Conservation (phyloP, 768 basidiomycete species). For the Leccinum imitatum region DNA sequence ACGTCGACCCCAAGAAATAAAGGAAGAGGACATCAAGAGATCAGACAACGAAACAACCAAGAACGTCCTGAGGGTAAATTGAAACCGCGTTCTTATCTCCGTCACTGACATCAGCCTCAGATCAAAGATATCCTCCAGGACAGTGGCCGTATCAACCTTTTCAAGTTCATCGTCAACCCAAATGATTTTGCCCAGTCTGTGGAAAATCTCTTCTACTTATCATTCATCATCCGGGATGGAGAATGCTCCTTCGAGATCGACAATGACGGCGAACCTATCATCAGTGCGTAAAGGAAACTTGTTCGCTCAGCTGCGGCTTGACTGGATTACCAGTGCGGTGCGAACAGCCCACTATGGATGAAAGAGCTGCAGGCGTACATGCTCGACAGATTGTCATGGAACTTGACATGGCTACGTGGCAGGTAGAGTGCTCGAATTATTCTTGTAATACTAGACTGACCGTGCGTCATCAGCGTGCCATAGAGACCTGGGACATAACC, state of each 20-base stretch:
- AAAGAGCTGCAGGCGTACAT: conserved; percentile 59
- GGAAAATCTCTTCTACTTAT: conserved; percentile 94
- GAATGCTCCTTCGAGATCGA: conserved; percentile 71
- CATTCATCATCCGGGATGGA: conserved; percentile 88
- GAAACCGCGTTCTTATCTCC: background rate
- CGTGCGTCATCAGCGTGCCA: conserved; percentile 62
- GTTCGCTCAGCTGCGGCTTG: background rate
- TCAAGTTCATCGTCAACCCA: conserved; percentile 88
- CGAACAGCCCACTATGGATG: conserved; percentile 60
- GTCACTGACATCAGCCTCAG: conserved; percentile 36
- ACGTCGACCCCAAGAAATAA: conserved; percentile 75
- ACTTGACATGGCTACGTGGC: conserved; percentile 88
- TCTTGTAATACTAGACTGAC: background rate
- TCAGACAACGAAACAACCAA: conserved; percentile 89
- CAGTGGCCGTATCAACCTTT: conserved; percentile 66
- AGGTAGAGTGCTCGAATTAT: conserved; percentile 45
- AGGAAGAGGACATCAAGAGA: conserved; percentile 77
- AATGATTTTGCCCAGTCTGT: conserved; percentile 89
- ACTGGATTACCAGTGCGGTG: conserved; percentile 49
- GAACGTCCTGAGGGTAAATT: conserved; percentile 71
- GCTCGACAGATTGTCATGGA: conserved; percentile 90
- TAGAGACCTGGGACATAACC: conserved; percentile 80
- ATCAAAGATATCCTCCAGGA: conserved; percentile 58
- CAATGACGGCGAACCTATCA: conserved; percentile 67
- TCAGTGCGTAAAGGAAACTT: conserved; percentile 53